Percentiles rank a stretch among this genome's conserved stretches.
These are phyloP conservation scores for Sisymbrium irio DNA, from an alignment of 345 rosid genomes.

Conservation along the genomic window DNA sequence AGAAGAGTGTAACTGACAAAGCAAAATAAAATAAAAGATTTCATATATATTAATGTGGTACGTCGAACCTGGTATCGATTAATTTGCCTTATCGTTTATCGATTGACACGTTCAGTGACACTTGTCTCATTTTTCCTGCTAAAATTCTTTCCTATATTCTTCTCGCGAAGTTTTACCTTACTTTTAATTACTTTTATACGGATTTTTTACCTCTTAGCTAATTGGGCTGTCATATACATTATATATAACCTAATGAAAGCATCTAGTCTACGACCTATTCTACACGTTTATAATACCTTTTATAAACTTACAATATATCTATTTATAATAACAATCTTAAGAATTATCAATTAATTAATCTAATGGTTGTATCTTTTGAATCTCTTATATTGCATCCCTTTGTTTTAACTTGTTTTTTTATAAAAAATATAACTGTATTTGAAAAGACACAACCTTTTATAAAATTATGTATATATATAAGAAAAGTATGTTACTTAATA, in stretches of 20 bases:
- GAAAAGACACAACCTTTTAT: too few species aligned
- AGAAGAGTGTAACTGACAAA: conserved; percentile 27
- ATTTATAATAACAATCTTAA: too few species aligned
- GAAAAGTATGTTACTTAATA: too few species aligned
- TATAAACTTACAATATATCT: not conserved
- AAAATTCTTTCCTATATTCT: conserved; percentile 17
- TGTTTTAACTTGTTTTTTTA: too few species aligned
- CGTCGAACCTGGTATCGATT: conserved; percentile 35
- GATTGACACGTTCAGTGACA: conserved; percentile 37
- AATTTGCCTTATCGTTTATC: conserved; percentile 11
- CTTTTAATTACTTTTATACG: not conserved
- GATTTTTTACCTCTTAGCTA: not conserved
- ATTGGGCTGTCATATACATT: not conserved
- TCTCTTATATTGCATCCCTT: too few species aligned
- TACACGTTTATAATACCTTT: conserved; percentile 11
- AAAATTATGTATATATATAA: too few species aligned
- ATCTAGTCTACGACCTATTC: not conserved
- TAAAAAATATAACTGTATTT: too few species aligned
- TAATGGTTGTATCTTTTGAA: too few species aligned
- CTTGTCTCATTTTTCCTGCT: conserved; percentile 24
- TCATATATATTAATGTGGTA: conserved; percentile 23
- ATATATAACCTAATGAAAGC: not conserved
- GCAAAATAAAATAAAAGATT: not conserved
- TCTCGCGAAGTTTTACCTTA: not conserved
- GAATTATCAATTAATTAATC: too few species aligned